Conservation (phyloP, 495 filamentous ascomycete genomes). For the Rostrohypoxylon terebratum region DNA sequence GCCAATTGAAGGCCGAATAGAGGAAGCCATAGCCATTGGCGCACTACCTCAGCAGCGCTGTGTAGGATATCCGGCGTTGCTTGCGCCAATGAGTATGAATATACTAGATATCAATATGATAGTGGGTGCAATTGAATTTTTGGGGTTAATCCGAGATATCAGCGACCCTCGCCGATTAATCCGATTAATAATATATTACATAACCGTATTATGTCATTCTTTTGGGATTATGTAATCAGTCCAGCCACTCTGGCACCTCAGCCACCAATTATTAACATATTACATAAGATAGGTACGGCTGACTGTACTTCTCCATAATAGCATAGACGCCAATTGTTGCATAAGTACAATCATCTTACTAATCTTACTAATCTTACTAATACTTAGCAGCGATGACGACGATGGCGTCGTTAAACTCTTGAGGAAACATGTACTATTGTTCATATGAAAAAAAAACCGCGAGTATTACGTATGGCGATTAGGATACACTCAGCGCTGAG, state of each 20-base stretch:
- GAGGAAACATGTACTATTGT: neutral
- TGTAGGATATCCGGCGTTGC: neutral
- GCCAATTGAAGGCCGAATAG: conserved; percentile 60
- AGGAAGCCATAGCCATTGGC: conserved; percentile 57
- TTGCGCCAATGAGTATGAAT: conserved; percentile 13
- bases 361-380: neutral
- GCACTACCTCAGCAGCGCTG: conserved; percentile 13
- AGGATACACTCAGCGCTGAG: neutral
- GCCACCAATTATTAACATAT: neutral
- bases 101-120: conserved; percentile 18
- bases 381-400: neutral
- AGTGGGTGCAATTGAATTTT: conserved; percentile 43
- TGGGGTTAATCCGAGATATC: conserved; percentile 40
- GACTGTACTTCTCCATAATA: neutral
- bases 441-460: neutral
- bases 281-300: conserved; percentile 1
- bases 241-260: neutral
- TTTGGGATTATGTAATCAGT: conserved; percentile 1
- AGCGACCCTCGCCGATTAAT: conserved; percentile 26
- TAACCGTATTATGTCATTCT: neutral
- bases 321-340: neutral
- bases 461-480: neutral
- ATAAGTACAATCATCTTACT: neutral
- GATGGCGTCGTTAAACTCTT: neutral
- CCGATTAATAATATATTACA: conserved; percentile 24